A percentile compares a stretch with the other conserved stretches of the same genome.
These are phyloP conservation scores for Leccinum ochraceum DNA, from an alignment of 768 basidiomycete species.

Conservation along the genomic window DNA sequence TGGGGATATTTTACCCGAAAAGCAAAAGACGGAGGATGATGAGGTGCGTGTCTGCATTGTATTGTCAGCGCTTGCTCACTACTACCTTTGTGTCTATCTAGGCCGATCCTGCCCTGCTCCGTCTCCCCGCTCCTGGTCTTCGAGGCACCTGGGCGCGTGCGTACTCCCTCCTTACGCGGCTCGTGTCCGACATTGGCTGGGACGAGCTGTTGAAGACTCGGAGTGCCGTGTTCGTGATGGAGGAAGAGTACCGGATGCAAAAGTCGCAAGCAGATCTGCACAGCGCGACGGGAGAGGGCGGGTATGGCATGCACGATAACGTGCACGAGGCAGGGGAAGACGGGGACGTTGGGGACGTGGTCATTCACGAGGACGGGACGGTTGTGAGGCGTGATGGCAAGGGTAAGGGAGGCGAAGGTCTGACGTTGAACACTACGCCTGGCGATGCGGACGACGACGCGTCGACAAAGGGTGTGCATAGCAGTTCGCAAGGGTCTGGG, in stretches of 20 bases:
- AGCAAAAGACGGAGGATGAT: conserved; percentile 80
- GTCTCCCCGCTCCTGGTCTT: conserved; percentile 93
- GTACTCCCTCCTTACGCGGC: conserved; percentile 84
- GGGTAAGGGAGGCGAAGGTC: neutral
- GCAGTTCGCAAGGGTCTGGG: conserved; percentile 28
- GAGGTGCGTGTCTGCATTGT: conserved; percentile 47
- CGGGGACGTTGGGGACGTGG: conserved; percentile 25
- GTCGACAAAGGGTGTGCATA: conserved; percentile 61
- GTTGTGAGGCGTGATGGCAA: conserved; percentile 31
- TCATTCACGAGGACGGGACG: conserved; percentile 68
- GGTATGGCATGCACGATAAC: conserved; percentile 20
- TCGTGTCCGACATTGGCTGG: conserved; percentile 97
- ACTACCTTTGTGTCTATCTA: conserved; percentile 25
- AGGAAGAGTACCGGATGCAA: conserved; percentile 98
- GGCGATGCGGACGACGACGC: conserved; percentile 60
- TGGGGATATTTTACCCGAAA: conserved; percentile 87
- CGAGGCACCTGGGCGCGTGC: conserved; percentile 96
- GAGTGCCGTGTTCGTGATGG: conserved; percentile 98
- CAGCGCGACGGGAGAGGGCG: conserved; percentile 25
- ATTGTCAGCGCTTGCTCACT: neutral
- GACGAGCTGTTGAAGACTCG: conserved; percentile 96
- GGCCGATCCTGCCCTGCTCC: conserved; percentile 91
- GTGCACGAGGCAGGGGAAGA: neutral
- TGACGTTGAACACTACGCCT: conserved; percentile 2
- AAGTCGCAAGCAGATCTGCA: conserved; percentile 78